Evolutionary conservation across 768 basidiomycete genomes (phyloP).

Genomic region (Boletus coccyginus): DNA sequence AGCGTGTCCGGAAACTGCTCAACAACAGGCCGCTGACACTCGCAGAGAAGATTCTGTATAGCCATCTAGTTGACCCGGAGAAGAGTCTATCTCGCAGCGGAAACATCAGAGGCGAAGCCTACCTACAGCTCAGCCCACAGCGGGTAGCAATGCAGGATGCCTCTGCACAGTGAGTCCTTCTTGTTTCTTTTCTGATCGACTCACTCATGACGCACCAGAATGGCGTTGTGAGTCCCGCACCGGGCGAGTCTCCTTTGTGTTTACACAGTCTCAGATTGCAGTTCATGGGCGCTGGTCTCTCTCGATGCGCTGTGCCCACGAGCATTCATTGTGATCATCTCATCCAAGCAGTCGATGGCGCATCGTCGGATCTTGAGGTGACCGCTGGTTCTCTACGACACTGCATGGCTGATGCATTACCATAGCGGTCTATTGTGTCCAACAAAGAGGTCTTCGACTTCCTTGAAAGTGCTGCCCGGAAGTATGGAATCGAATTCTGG

Average conservation of each 20-base stretch:
- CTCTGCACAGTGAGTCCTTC: conserved; percentile 66
- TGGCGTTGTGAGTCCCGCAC: conserved; percentile 64
- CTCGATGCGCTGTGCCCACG: conserved; percentile 78
- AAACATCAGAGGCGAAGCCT: conserved; percentile 79
- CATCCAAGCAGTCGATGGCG: conserved; percentile 91
- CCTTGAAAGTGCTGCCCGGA: conserved; percentile 84
- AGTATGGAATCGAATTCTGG: conserved; percentile 98
- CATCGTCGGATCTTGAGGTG: conserved; percentile 81
- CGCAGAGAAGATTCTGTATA: conserved; percentile 98
- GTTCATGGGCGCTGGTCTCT: conserved; percentile 95
- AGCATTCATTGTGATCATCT: conserved; percentile 99
- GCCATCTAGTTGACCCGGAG: conserved; percentile 81
- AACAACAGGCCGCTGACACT: conserved; percentile 78
- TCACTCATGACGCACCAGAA: conserved; percentile 44
- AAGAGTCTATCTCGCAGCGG: conserved; percentile 62
- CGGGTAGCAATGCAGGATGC: conserved; percentile 98
- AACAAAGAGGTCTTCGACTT: conserved; percentile 99
- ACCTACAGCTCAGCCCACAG: conserved; percentile 88
- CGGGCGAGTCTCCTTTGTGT: not conserved
- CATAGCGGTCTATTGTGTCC: conserved; percentile 74
- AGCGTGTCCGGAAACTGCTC: conserved; percentile 64
- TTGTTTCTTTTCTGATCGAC: not conserved
- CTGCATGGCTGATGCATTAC: not conserved
- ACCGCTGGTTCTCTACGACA: not conserved
- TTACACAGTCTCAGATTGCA: conserved; percentile 58